phyloP scores from a whole-genome alignment of 1,284 basidiomycete genomes.

The Ustilago tritici region DNA sequence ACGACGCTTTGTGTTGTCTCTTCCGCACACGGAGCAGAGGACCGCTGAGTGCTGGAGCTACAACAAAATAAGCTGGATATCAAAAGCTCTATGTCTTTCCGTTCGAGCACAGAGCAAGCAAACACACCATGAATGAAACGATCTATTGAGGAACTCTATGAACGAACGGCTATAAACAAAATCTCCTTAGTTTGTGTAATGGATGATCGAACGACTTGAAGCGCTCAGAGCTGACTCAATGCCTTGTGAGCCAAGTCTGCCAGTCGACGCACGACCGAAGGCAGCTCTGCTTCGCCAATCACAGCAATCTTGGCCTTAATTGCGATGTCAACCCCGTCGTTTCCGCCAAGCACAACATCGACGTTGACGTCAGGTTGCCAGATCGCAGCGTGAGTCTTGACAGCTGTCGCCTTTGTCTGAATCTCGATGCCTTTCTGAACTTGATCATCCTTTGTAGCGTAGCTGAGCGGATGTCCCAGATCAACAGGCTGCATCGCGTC shows the following conservation, averaged over 20 bases:
- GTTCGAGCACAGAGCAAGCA: background rate
- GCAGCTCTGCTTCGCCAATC: background rate
- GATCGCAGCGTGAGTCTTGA: conserved; percentile 12
- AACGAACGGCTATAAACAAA: background rate
- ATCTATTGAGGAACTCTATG: background rate
- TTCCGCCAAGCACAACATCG: conserved; percentile 22
- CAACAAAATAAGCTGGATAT: too few relatives aligned
- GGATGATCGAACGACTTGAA: background rate
- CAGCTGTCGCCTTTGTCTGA: background rate
- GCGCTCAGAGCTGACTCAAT: conserved; percentile 14
- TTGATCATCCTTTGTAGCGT: background rate
- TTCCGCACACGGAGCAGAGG: too few relatives aligned
- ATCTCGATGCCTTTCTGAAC: background rate
- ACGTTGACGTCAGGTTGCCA: conserved; percentile 38
- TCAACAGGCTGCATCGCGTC: conserved; percentile 14
- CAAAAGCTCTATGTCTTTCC: background rate
- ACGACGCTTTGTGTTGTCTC: too few relatives aligned
- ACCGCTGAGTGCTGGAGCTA: too few relatives aligned
- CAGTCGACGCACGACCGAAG: conserved; percentile 1
- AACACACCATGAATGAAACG: background rate
- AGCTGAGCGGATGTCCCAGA: conserved; percentile 34
- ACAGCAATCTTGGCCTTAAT: conserved; percentile 24
- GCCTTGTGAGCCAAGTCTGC: conserved; percentile 2
- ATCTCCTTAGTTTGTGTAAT: background rate
- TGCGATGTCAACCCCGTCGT: conserved; percentile 15